Base-by-base conservation (phyloP, 2,329 filamentous ascomycete genomes). In the Venturia effusa region DNA sequence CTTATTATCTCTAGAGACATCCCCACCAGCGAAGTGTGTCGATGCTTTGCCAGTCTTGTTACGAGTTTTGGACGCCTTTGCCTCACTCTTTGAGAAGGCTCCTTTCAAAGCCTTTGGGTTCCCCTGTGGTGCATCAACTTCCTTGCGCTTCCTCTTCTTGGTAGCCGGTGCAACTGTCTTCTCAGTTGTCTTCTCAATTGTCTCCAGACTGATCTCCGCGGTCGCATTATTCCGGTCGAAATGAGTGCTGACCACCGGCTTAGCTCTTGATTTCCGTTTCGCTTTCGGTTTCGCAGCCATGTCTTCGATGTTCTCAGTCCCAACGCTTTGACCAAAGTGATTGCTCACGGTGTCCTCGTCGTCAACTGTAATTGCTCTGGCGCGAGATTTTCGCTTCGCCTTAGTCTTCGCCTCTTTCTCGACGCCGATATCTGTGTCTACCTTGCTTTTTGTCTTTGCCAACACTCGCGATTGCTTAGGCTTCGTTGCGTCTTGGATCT, bases 141-240 rank as follows among this genome's bases (percentile, higher is more conserved):
- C 59, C 19, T 43, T 61, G 5, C 59, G 4, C 59, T 61, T 61
- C 59, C 41, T 37, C 59, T 40, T 40, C 41, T 41, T 45, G n/a
- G 59, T 61, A 17, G 59, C 34, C 15, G 4, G 37, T 1, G 11
- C 41, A 41, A 37, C 34, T 34, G 4, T 32, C 40, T 62, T 62
- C 17, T 45, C 43, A 15, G 15, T 27, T 34, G 4, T 32, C 40
- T 62, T 62, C 17, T 45, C 43, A 15, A 22, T 27, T 39, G 24
- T 24, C 61, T 51, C 34, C 8, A n/a, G n/a, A 48, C 11, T 17
- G 13, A 15, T 24, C 17, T 34, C 15, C 24, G 10, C 41, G 15
- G 17, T 17, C 24, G 17, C n/a, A 24, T 48, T 15, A 24, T 17
- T 54, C 19, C 34, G 39, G 40, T 51, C 41, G 22, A 37, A 41